Conservation (phyloP, 306 rosid genomes). For the Mimosa pudica region DNA sequence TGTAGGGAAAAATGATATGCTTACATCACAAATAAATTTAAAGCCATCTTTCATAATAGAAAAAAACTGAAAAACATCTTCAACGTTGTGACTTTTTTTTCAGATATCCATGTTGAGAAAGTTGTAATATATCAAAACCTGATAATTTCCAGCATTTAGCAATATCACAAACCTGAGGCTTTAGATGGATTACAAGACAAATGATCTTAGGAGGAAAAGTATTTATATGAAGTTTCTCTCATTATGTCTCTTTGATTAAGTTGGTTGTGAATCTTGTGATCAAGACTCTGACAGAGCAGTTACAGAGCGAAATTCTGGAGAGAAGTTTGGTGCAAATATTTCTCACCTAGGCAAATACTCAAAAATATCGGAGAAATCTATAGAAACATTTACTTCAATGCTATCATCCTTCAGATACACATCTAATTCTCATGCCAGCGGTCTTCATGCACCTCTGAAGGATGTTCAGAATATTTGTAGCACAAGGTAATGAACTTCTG, state of each 20-base stretch:
- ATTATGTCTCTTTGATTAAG: conserved; percentile 27
- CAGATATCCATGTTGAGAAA: neutral
- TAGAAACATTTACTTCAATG: conserved; percentile 77
- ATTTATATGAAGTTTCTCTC: conserved; percentile 31
- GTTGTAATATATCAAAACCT: neutral
- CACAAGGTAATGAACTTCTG: conserved; percentile 49
- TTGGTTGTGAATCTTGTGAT: too few species aligned
- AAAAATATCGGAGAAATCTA: conserved; percentile 77
- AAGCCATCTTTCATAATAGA: too few species aligned
- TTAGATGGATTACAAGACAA: neutral
- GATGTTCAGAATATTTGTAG: conserved; percentile 57
- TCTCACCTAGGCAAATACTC: conserved; percentile 77
- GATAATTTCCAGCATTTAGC: neutral
- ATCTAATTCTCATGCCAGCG: conserved; percentile 83
- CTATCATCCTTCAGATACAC: conserved; percentile 67
- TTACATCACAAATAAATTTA: too few species aligned
- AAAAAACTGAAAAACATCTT: too few species aligned
- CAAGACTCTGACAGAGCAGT: conserved; percentile 32
- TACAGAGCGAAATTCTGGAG: conserved; percentile 37
- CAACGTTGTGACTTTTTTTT: too few species aligned
- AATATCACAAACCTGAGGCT: neutral
- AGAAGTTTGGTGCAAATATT: conserved; percentile 76
- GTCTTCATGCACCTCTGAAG: conserved; percentile 85
- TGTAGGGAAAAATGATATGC: too few species aligned
- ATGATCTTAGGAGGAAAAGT: conserved; percentile 9